Conservation (phyloP, 352 stramenopile species). For the Phytophthora kernoviae region DNA sequence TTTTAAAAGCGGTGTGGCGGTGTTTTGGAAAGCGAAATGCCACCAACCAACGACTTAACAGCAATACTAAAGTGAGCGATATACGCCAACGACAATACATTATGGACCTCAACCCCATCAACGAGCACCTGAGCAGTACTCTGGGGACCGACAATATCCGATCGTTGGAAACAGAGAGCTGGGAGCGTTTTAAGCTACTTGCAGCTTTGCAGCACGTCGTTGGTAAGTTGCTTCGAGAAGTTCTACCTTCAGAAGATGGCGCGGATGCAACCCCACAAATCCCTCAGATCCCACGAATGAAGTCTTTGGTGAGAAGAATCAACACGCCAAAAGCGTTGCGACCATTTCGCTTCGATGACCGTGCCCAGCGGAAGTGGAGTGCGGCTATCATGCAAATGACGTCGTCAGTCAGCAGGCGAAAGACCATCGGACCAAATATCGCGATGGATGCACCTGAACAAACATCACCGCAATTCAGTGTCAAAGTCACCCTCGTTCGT, state of each 20-base stretch:
- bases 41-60: neutral
- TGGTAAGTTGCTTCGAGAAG: constrained; percentile 29
- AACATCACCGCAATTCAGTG: neutral
- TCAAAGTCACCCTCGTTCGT: constrained; percentile 6
- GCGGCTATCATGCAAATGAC: constrained; percentile 26
- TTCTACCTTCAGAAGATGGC: constrained; percentile 19
- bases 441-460: neutral
- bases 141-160: constrained; percentile 36
- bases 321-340: constrained; percentile 13
- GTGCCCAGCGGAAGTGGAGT: constrained; percentile 21
- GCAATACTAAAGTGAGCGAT: neutral
- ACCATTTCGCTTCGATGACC: constrained; percentile 25
- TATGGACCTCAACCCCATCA: constrained; percentile 53
- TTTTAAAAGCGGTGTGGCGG: too few species aligned
- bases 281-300: constrained; percentile 2
- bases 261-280: neutral
- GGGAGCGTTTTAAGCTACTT: constrained; percentile 47
- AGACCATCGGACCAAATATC: constrained; percentile 6
- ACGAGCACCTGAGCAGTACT: constrained; percentile 41
- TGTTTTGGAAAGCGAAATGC: neutral
- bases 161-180: constrained; percentile 55
- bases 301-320: neutral
- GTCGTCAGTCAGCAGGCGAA: constrained; percentile 19
- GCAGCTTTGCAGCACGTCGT: constrained; percentile 39
- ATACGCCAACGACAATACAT: constrained; percentile 42